These are phyloP conservation scores for Eucalyptus grandis DNA, from an alignment of 345 rosid genomes.

Conservation along the genomic window DNA sequence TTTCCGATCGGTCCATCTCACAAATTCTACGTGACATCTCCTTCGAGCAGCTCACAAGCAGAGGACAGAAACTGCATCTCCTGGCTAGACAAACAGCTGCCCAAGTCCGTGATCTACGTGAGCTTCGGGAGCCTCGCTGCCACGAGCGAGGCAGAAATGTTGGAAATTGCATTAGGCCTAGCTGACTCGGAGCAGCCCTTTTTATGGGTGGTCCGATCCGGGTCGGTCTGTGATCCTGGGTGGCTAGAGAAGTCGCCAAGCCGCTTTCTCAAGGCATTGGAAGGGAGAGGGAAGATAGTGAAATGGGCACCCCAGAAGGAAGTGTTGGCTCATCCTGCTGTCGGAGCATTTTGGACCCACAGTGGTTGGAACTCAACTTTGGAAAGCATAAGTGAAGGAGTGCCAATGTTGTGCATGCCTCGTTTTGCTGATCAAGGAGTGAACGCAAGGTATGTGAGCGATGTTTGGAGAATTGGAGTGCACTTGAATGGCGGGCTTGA, in stretches of 20 bases:
- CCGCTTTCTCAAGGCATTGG: not conserved
- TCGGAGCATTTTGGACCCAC: constrained; percentile 58
- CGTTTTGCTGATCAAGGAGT: constrained; percentile 47
- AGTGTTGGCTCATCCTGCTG: constrained; percentile 40
- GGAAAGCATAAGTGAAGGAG: constrained; percentile 55
- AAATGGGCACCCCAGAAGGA: constrained; percentile 64
- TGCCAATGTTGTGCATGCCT: constrained; percentile 68
- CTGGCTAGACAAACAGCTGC: constrained; percentile 20
- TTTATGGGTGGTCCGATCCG: constrained; percentile 19
- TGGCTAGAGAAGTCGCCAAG: not conserved
- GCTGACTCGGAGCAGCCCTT: constrained; percentile 3
- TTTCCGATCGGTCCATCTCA: constrained; percentile 31
- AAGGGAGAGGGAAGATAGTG: constrained; percentile 29
- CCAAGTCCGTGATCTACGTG: constrained; percentile 19
- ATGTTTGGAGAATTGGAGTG: constrained; percentile 51
- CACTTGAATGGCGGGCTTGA: constrained; percentile 15
- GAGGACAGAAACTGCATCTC: constrained; percentile 7
- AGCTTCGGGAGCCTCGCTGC: constrained; percentile 29
- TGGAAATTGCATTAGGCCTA: constrained; percentile 18
- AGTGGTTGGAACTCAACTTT: constrained; percentile 63
- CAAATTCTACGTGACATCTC: not conserved
- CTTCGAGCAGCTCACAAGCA: constrained; percentile 8
- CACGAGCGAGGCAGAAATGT: not conserved
- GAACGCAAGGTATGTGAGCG: constrained; percentile 32
- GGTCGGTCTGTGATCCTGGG: not conserved